A percentile compares a stretch with the other conserved stretches of the same genome.
Evolutionary conservation across 805 yeast species (phyloP).

Genomic region (Ogataea glucozyma): DNA sequence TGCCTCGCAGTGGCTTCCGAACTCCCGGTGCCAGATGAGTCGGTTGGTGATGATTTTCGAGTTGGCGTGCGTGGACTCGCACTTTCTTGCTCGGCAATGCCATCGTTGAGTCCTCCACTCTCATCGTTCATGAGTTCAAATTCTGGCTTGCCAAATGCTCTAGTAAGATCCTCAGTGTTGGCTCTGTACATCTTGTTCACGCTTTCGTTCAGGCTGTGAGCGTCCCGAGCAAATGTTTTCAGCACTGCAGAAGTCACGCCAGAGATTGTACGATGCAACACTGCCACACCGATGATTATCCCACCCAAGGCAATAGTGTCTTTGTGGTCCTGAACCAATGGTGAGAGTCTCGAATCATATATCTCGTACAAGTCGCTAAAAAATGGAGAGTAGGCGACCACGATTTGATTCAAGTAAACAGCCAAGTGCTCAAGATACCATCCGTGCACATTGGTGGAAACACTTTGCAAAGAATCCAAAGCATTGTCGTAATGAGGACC

Average conservation of each 20-base stretch:
- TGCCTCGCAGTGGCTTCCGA: conserved; percentile 3
- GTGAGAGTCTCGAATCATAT: conserved; percentile 13
- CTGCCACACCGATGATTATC: conserved; percentile 14
- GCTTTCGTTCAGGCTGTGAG: conserved; percentile 26
- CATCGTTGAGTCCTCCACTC: conserved; percentile 29
- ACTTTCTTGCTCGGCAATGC: conserved; percentile 23
- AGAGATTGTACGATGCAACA: conserved; percentile 18
- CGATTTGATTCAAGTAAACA: conserved; percentile 14
- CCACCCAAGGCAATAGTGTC: conserved; percentile 20
- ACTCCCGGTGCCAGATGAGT: conserved; percentile 3
- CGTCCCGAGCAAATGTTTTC: conserved; percentile 25
- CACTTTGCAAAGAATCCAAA: background rate
- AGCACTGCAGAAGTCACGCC: conserved; percentile 15
- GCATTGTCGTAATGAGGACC: conserved; percentile 9
- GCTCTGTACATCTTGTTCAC: conserved; percentile 29
- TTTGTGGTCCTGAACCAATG: conserved; percentile 15
- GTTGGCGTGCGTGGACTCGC: conserved; percentile 11
- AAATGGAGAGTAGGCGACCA: conserved; percentile 19
- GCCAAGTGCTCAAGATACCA: conserved; percentile 16
- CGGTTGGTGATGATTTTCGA: conserved; percentile 5
- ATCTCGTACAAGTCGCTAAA: conserved; percentile 19
- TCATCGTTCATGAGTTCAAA: conserved; percentile 25
- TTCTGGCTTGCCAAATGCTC: conserved; percentile 19
- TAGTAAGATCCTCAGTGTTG: conserved; percentile 13
- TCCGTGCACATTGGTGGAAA: conserved; percentile 6